Evolutionary conservation across 2,329 filamentous ascomycete species (phyloP).

Genomic region (Hymenoscyphus salicellus): DNA sequence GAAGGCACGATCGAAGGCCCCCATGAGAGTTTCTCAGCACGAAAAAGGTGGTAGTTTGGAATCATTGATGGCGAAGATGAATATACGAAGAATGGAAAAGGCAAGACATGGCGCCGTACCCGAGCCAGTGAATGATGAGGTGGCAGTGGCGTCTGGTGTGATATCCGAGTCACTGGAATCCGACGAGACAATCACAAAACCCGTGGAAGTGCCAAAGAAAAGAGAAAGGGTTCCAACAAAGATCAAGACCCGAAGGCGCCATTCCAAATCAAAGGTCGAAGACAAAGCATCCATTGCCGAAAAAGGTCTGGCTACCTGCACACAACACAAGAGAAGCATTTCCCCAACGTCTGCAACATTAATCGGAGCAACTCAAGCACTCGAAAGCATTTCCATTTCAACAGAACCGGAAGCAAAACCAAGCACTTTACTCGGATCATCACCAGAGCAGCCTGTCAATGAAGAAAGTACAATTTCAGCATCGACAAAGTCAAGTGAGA

Average conservation of each 20-base stretch:
- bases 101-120: background rate
- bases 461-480: background rate
- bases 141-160: conserved; percentile 19
- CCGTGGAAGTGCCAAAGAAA: conserved; percentile 16
- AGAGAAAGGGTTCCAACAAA: conserved; percentile 33
- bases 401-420: background rate
- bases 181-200: conserved; percentile 12
- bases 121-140: conserved; percentile 11
- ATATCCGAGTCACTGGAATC: conserved; percentile 22
- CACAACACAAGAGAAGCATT: conserved; percentile 11
- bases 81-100: conserved; percentile 7
- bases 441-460: background rate
- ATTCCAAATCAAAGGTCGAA: conserved; percentile 22
- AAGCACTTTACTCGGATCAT: background rate
- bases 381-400: conserved; percentile 11
- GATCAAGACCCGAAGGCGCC: conserved; percentile 32
- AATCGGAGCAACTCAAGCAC: conserved; percentile 15
- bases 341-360: conserved; percentile 20
- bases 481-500: conserved; percentile 1
- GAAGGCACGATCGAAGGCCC: conserved; percentile 22
- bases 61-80: conserved; percentile 32
- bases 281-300: conserved; percentile 11
- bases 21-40: conserved; percentile 1
- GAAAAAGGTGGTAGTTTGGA: conserved; percentile 24
- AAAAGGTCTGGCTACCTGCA: background rate